Percentiles rank a stretch among this genome's conserved stretches.
Evolutionary conservation across 495 filamentous ascomycete genomes (phyloP).

Genomic region (Hypoxylon cercidicola): DNA sequence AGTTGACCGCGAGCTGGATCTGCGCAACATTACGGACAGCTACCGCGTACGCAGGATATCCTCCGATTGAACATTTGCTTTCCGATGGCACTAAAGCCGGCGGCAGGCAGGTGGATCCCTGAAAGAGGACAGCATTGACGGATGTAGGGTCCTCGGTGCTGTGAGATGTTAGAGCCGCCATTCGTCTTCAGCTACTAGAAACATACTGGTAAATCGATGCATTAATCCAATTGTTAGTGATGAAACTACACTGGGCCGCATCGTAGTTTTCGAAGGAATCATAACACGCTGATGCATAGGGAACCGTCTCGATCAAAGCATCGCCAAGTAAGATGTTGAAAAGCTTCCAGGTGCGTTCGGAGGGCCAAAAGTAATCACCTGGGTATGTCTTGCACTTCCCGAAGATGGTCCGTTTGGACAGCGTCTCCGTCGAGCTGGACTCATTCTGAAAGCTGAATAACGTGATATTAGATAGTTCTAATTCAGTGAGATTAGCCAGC

Average conservation of each 20-base stretch:
- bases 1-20: constrained; percentile 70
- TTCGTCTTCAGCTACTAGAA: not conserved
- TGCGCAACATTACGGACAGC: constrained; percentile 63
- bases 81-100: constrained; percentile 53
- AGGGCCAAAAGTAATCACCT: constrained; percentile 59
- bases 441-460: constrained; percentile 45
- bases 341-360: constrained; percentile 51
- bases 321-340: constrained; percentile 57
- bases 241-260: constrained; percentile 49
- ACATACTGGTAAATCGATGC: constrained; percentile 43
- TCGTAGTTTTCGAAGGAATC: constrained; percentile 57
- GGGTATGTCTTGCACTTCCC: constrained; percentile 61
- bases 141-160: constrained; percentile 51
- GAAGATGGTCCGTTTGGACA: constrained; percentile 24
- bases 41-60: constrained; percentile 67
- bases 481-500: constrained; percentile 47
- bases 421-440: constrained; percentile 15
- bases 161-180: constrained; percentile 25
- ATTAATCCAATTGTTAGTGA: constrained; percentile 51
- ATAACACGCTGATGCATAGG: constrained; percentile 62
- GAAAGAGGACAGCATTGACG: constrained; percentile 56
- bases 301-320: constrained; percentile 60
- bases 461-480: constrained; percentile 40
- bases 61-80: constrained; percentile 60
- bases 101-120: constrained; percentile 55